A percentile compares a stretch with the other conserved stretches of the same genome.
Evolutionary conservation across 2,329 filamentous ascomycete genomes (phyloP).

Genomic region (Sarocladium oryzae): DNA sequence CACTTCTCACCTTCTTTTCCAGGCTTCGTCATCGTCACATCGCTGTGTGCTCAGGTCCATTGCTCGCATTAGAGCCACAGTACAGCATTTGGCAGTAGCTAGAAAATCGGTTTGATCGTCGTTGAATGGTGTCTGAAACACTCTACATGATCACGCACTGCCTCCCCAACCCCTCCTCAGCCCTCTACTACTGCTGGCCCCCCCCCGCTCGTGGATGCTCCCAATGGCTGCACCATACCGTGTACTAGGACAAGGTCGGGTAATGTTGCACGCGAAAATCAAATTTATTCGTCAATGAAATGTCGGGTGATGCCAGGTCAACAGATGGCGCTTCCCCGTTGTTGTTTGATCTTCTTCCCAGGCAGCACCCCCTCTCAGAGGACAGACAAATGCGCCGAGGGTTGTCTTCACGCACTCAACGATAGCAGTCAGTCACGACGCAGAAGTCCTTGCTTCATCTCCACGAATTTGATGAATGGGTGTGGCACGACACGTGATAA

Average conservation of each 20-base stretch:
- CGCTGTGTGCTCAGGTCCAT: neutral
- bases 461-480: neutral
- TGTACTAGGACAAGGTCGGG: no score
- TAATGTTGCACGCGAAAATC: no score
- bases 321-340: slow-evolving; percentile 2
- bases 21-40: slow-evolving; percentile 3
- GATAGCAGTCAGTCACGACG: neutral
- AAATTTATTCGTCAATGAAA: neutral
- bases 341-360: no score
- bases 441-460: neutral
- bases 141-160: slow-evolving; percentile 1
- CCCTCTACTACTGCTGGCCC: neutral
- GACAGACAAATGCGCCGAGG: no score
- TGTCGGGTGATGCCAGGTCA: neutral
- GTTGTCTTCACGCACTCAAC: no score
- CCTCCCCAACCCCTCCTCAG: neutral
- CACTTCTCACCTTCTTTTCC: slow-evolving; percentile 1
- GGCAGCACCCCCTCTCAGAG: no score
- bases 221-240: no score
- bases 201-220: no score
- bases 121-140: neutral
- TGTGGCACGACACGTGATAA: neutral
- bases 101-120: slow-evolving; percentile 5
- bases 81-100: neutral
- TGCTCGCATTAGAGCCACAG: neutral